These are phyloP conservation scores for Magnolia officinalis DNA, from an alignment of 164 flowering plant species.

Conservation along the genomic window DNA sequence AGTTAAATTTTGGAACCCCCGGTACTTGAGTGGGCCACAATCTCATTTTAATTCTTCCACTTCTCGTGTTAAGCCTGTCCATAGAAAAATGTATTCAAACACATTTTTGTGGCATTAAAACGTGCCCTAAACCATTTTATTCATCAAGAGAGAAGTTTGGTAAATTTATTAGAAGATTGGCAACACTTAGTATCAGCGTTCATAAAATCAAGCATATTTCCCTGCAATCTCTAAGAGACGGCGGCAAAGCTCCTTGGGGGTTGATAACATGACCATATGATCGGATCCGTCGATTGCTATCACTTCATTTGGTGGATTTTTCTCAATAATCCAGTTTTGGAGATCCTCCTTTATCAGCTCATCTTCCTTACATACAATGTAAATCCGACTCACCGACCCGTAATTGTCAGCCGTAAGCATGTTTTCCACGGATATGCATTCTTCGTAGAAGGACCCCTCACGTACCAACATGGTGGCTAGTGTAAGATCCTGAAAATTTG, in stretches of 20 bases:
- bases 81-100: too few species aligned
- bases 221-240: slow-evolving; percentile 17
- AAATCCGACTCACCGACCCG: slow-evolving; percentile 20
- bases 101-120: too few species aligned
- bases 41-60: too few species aligned
- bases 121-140: too few species aligned
- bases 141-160: too few species aligned
- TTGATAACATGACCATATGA: slow-evolving; percentile 45
- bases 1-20: too few species aligned
- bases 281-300: slow-evolving; percentile 23
- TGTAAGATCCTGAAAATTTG: slow-evolving; percentile 10
- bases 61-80: too few species aligned
- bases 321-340: slow-evolving; percentile 23
- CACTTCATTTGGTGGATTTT: slow-evolving; percentile 30
- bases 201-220: not conserved
- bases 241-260: slow-evolving; percentile 25
- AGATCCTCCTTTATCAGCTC: slow-evolving; percentile 12
- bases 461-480: slow-evolving; percentile 16
- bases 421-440: not conserved
- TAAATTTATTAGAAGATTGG: too few species aligned
- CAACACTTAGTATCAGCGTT: too few species aligned
- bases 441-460: not conserved
- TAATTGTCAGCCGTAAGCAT: slow-evolving; percentile 15
- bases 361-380: slow-evolving; percentile 16
- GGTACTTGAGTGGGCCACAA: too few species aligned